Conservation (phyloP, 1,284 basidiomycete species). For the Pisolithus thermaeus region DNA sequence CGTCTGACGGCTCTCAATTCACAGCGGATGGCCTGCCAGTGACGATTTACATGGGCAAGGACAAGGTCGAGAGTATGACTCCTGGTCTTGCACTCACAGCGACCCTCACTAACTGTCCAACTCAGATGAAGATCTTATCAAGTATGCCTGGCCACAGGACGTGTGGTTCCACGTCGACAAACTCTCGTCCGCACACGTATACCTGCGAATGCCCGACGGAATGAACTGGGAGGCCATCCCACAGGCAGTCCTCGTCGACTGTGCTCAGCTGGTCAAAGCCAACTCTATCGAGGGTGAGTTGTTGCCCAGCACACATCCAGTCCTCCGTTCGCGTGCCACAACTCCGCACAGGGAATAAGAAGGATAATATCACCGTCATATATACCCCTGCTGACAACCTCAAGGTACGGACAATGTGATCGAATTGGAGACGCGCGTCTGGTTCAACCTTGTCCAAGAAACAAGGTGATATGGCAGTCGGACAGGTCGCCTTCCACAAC, state of each 20-base stretch:
- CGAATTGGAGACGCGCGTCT: neutral
- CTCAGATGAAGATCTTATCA: constrained; percentile 89
- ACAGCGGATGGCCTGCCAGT: constrained; percentile 59
- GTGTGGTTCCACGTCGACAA: constrained; percentile 87
- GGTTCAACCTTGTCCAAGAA: constrained; percentile 47
- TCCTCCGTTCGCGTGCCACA: neutral
- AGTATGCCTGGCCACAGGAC: constrained; percentile 82
- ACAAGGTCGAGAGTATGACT: constrained; percentile 87
- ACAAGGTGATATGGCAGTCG: constrained; percentile 95
- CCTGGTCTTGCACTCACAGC: constrained; percentile 2
- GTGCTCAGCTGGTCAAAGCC: constrained; percentile 94
- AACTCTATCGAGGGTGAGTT: constrained; percentile 92
- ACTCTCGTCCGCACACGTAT: constrained; percentile 91
- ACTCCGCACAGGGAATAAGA: constrained; percentile 80
- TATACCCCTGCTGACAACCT: constrained; percentile 90
- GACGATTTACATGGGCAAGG: constrained; percentile 89
- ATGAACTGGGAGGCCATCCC: constrained; percentile 89
- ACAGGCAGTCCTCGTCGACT: constrained; percentile 72
- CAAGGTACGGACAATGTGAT: constrained; percentile 51
- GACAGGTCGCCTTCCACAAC: constrained; percentile 90
- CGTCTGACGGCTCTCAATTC: too few relatives aligned
- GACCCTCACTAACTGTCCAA: constrained; percentile 10
- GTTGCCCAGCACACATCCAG: neutral
- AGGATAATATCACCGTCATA: constrained; percentile 89
- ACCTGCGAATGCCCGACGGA: constrained; percentile 77